Base-by-base conservation (phyloP, 108 stramenopile species). In the Nitzschia palea region DNA sequence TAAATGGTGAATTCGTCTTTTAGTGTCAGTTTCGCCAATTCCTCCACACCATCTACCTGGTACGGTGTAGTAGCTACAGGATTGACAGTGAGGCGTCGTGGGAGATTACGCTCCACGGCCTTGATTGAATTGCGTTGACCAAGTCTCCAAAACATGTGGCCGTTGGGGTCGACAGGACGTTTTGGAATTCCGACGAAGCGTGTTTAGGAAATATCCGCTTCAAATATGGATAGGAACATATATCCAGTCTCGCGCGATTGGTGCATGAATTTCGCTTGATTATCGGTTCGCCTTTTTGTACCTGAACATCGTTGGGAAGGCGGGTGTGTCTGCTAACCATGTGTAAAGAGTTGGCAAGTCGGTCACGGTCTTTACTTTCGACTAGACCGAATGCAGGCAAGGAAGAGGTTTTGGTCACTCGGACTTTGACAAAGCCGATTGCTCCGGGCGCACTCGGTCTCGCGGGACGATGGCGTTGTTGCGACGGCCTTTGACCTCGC, bases 111-210 rank as follows among this genome's bases (percentile, higher is more conserved):
- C 14, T 42, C 12, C 14, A 2, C 2, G 23, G 20, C 20, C 27
- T 50, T 23, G 5, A 22, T 4, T 52, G 51, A 26, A 26, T 52
- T 22, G 51, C 51, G 51, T 52, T 52, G 51, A 6, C 27, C 25
- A 26, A 9, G 14, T 20, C 25, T 6, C 5, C 22, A 43, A 35
- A 60, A 60, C 59, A 42, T 60, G 59, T 60, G 59, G 22, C 59
- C 59, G 59, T 60, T 60, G 40, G 59, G 59, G 15, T 60, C 59
- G 59, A 25, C 59, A n/a, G 59, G 59, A 18, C 59, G 59, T 60
- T 60, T 23, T 12, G 40, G 47, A 10, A 48, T 18, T 48, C 47
- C 5, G 1, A 2, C 20, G 12, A 40, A 20, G n/a, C 12, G 2
- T 43, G 40, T 31, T 42, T 40, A 60, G 55, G 33, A 26, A 8